These are phyloP conservation scores for Pontederia crassipes DNA, from an alignment of 176 grass and related monocot genomes.

Conservation along the genomic window DNA sequence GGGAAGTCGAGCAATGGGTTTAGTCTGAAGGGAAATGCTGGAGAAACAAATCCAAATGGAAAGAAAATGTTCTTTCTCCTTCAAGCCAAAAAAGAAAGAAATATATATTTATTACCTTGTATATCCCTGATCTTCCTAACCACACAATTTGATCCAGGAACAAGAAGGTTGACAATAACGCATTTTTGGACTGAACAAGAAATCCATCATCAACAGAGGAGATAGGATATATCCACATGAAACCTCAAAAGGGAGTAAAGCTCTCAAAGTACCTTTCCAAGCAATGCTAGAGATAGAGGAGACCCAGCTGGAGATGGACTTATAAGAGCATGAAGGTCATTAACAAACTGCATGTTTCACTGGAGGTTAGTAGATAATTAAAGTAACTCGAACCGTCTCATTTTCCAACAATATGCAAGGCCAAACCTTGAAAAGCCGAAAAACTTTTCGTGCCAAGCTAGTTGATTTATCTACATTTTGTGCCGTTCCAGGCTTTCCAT, in stretches of 20 bases:
- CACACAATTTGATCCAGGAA: slow-evolving; percentile 96
- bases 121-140: slow-evolving; percentile 56
- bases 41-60: not conserved
- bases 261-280: slow-evolving; percentile 59
- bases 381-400: not conserved
- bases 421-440: slow-evolving; percentile 62
- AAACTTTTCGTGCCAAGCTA: slow-evolving; percentile 80
- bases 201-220: not conserved
- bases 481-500: slow-evolving; percentile 68
- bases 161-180: slow-evolving; percentile 68
- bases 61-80: not conserved
- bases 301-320: slow-evolving; percentile 52
- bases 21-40: no score
- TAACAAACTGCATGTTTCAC: slow-evolving; percentile 51
- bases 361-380: not conserved
- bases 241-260: not conserved
- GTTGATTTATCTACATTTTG: slow-evolving; percentile 73
- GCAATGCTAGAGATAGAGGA: slow-evolving; percentile 55
- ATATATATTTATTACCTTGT: slow-evolving; percentile 39
- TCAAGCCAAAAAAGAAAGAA: no score
- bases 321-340: slow-evolving; percentile 79
- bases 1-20: no score
- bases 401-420: not conserved
- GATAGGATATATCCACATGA: not conserved
- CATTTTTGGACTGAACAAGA: slow-evolving; percentile 58